phyloP scores from a whole-genome alignment of 2,329 filamentous ascomycete genomes.

The Fonsecaea monophora region DNA sequence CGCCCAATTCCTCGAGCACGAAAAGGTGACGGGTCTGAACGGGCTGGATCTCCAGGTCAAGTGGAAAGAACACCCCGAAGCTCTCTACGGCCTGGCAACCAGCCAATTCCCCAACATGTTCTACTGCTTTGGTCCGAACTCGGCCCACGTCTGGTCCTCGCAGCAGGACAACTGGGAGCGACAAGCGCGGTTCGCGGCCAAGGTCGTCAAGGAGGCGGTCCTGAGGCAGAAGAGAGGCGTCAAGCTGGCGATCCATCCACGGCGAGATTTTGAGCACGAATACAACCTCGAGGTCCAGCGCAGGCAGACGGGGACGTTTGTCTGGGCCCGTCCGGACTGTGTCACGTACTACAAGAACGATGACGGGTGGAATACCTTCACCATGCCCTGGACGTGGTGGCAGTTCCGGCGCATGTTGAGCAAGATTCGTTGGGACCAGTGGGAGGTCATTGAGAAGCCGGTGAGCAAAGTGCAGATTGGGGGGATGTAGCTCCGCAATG shows the following conservation, averaged over 20 bases:
- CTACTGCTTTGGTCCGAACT: constrained; percentile 30
- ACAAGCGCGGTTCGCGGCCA: constrained; percentile 14
- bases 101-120: constrained; percentile 28
- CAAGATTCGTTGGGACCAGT: constrained; percentile 20
- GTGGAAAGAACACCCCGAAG: constrained; percentile 23
- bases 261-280: background rate
- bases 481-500: background rate
- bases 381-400: constrained; percentile 23
- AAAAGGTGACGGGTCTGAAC: constrained; percentile 20
- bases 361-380: constrained; percentile 17
- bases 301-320: constrained; percentile 8
- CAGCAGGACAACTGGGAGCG: constrained; percentile 24
- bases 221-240: constrained; percentile 1
- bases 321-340: constrained; percentile 15
- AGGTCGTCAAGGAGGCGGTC: constrained; percentile 9
- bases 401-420: constrained; percentile 21
- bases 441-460: constrained; percentile 17
- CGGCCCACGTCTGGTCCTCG: constrained; percentile 21
- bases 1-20: constrained; percentile 25
- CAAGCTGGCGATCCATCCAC: constrained; percentile 18
- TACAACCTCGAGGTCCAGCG: constrained; percentile 23
- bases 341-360: constrained; percentile 26
- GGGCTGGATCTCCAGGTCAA: constrained; percentile 27
- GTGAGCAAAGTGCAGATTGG: constrained; percentile 1
- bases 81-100: constrained; percentile 21